Base-by-base conservation (phyloP, 306 rosid species). In the Crotalaria pallida region DNA sequence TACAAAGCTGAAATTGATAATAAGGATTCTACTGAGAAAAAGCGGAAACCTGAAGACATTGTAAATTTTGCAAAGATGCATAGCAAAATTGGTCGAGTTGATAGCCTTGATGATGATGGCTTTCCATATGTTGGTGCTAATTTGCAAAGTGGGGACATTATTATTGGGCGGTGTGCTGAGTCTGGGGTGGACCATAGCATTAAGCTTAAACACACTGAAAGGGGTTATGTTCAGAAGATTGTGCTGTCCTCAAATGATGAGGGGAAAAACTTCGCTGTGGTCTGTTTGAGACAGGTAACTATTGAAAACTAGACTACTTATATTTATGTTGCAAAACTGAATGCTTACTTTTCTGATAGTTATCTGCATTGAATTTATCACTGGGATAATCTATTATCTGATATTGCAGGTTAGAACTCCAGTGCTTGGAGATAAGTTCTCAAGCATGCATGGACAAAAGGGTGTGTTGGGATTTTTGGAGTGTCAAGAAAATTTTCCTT, bases 361-460 rank as follows among this genome's bases (percentile, higher is more conserved):
- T 36, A 34, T 11, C 16, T 41, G 12, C 22, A 11, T 60, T 52
- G 64, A 19, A 73, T 33, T 66, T 55, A 50, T 41, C 13, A 33
- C 29, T 59, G 56, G n/a, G 23, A 71, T 69, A 29, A 49, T 58
- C 45, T 77, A 31, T 59, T 50, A 63, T 31, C 50, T 44, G 60
- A 55, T 9, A 10, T 49, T 74, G 78, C 82, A 95, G 99, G 94
- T 95, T 55, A 91, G 99, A n/a, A 78, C 83, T 47, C 99, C 99
- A 21, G 87, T 85, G 72, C 96, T 91, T 34, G 99, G 99, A 69
- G 99, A 95, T 84, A 95, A 95, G 70, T 94, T 94, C 81, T 94
- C 99, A n/a, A 91, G 97, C 67, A 94, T 94, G 99, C 99, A 94
- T 34, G 99, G 99, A 16, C 99, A 94, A 41, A 94, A 94, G 76